phyloP scores from a whole-genome alignment of 441 rosid species.

The Cnidoscolus chayamansa region DNA sequence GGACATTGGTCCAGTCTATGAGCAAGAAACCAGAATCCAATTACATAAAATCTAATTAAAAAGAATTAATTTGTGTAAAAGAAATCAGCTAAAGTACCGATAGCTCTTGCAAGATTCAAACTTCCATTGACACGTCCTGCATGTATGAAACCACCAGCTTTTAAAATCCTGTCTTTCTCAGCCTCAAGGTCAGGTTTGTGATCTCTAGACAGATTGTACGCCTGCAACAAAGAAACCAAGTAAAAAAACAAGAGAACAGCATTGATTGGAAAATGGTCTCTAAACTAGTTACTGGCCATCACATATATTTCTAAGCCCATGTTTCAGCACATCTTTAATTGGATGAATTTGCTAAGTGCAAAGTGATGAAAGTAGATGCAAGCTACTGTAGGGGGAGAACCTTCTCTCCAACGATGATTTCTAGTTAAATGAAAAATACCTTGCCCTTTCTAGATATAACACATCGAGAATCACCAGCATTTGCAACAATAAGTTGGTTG shows the following conservation, averaged over 20 bases:
- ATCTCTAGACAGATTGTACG: slow-evolving; percentile 84
- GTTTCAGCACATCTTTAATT: background rate
- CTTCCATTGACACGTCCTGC: slow-evolving; percentile 95
- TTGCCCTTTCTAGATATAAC: slow-evolving; percentile 89
- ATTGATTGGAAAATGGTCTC: background rate
- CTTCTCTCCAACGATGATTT: background rate
- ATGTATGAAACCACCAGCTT: slow-evolving; percentile 97
- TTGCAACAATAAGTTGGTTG: slow-evolving; percentile 70
- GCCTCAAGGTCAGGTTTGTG: slow-evolving; percentile 96
- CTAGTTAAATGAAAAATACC: slow-evolving; percentile 41
- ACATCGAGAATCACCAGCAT: slow-evolving; percentile 97
- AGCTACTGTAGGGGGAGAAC: background rate
- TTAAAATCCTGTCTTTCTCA: slow-evolving; percentile 88
- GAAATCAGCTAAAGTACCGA: slow-evolving; percentile 42
- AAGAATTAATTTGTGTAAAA: background rate
- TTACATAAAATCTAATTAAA: background rate
- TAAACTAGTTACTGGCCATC: background rate
- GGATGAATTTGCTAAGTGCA: background rate
- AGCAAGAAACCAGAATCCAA: background rate
- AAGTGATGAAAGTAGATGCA: background rate
- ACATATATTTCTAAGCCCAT: background rate
- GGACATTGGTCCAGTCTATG: background rate
- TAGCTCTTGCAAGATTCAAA: slow-evolving; percentile 92
- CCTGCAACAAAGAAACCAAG: slow-evolving; percentile 39
- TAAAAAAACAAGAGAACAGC: background rate